These are phyloP conservation scores for Clonostachys chloroleuca DNA, from an alignment of 2,329 filamentous ascomycete species.

Conservation along the genomic window DNA sequence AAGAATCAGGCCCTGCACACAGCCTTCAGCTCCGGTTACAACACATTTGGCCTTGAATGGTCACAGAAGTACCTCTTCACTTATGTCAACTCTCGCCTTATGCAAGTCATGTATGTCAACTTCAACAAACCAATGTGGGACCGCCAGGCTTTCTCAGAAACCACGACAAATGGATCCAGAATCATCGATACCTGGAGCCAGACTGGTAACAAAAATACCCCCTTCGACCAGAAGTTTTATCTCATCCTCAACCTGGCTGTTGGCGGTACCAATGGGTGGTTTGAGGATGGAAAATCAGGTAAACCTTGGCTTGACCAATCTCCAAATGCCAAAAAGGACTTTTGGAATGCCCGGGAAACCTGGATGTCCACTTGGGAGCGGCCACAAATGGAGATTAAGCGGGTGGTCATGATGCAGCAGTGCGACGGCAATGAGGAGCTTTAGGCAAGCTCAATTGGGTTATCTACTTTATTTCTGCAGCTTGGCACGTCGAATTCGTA, in stretches of 20 bases:
- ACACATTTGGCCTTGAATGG: constrained; percentile 83
- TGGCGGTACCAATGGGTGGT: constrained; percentile 80
- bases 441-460: constrained; percentile 12
- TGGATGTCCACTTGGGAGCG: constrained; percentile 72
- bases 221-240: constrained; percentile 74
- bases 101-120: constrained; percentile 77
- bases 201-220: constrained; percentile 57
- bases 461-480: no score
- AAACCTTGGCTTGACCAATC: constrained; percentile 79
- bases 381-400: constrained; percentile 64
- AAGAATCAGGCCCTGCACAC: constrained; percentile 73
- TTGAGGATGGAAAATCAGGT: constrained; percentile 62
- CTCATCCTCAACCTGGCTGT: constrained; percentile 74
- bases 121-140: constrained; percentile 66
- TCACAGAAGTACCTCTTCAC: constrained; percentile 85
- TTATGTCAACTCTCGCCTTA: constrained; percentile 74
- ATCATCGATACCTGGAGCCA: constrained; percentile 60
- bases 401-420: constrained; percentile 68
- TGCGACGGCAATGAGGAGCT: constrained; percentile 57
- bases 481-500: no score
- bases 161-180: constrained; percentile 60
- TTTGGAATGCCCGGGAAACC: constrained; percentile 62
- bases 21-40: constrained; percentile 64
- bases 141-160: constrained; percentile 62
- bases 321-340: constrained; percentile 65